A percentile compares a stretch with the other conserved stretches of the same genome.
Evolutionary conservation across 108 stramenopile species (phyloP).

Genomic region (Skeletonema marinoi): DNA sequence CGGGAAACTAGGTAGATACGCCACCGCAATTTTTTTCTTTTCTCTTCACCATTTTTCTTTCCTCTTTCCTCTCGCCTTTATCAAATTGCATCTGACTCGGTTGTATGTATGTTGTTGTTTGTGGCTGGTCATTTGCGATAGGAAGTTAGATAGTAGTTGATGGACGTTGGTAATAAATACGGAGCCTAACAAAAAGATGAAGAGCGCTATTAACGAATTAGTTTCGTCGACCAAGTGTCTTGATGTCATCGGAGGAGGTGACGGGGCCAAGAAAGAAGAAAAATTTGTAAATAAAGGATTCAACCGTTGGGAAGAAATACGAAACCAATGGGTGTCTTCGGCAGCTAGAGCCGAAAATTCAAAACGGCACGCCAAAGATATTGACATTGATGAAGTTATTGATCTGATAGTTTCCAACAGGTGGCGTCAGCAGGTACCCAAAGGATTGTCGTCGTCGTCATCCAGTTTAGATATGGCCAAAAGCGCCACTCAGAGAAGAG

Average conservation of each 20-base stretch:
- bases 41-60: no score
- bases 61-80: no score
- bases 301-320: conserved; percentile 58
- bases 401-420: conserved; percentile 74
- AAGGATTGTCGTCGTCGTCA: neutral
- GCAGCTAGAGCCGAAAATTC: conserved; percentile 2
- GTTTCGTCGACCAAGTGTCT: neutral
- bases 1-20: no score
- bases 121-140: no score
- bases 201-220: neutral
- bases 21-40: no score
- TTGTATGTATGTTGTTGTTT: no score
- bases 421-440: conserved; percentile 52
- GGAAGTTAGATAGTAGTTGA: no score
- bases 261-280: neutral
- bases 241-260: neutral
- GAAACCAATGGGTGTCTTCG: conserved; percentile 48
- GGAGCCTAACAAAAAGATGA: neutral
- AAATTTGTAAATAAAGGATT: conserved; percentile 51
- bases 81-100: no score
- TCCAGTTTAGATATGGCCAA: conserved; percentile 15
- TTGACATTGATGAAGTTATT: conserved; percentile 83
- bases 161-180: no score
- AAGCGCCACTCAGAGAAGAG: conserved; percentile 16
- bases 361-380: conserved; percentile 24